Evolutionary conservation across 371 early-diverging fungal genomes (phyloP).

Genomic region (Quaeritorhiza haematococci): DNA sequence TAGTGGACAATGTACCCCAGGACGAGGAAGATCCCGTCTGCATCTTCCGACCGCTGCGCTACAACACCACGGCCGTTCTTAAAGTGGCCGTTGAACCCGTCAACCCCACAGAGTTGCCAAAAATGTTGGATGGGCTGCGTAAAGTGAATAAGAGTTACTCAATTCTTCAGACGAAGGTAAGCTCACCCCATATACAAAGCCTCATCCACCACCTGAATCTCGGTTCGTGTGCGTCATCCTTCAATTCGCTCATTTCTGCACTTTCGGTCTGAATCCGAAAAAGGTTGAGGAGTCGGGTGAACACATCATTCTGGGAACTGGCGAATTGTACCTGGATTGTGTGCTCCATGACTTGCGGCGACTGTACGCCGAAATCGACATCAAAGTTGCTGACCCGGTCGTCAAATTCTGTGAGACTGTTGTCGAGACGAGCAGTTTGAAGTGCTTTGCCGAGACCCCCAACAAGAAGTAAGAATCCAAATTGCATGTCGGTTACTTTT

Average conservation of each 20-base stretch:
- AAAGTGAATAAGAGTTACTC: slow-evolving; percentile 93
- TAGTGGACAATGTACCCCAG: slow-evolving; percentile 53
- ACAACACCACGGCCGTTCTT: slow-evolving; percentile 77
- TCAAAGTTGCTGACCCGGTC: slow-evolving; percentile 95
- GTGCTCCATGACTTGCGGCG: slow-evolving; percentile 90
- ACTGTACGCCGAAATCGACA: slow-evolving; percentile 91
- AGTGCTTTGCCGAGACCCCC: slow-evolving; percentile 95
- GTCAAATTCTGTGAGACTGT: slow-evolving; percentile 95
- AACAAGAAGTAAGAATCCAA: slow-evolving; percentile 70
- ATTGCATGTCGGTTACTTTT: background rate
- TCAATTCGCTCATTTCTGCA: no score
- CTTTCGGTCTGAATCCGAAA: no score
- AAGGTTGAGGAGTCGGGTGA: slow-evolving; percentile 96
- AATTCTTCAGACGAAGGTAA: slow-evolving; percentile 79
- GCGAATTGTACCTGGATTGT: slow-evolving; percentile 94
- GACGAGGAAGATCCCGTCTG: slow-evolving; percentile 60
- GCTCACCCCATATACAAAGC: background rate
- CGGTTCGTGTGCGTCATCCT: background rate
- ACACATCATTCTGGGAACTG: slow-evolving; percentile 88
- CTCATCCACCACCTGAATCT: background rate
- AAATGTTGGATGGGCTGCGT: slow-evolving; percentile 93
- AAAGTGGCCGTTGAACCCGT: slow-evolving; percentile 96
- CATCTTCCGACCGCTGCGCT: slow-evolving; percentile 80
- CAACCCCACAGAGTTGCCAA: slow-evolving; percentile 93
- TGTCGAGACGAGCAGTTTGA: slow-evolving; percentile 85